A percentile compares a stretch with the other conserved stretches of the same genome.
phyloP scores from a whole-genome alignment of 345 rosid genomes.

The Lepidium didymum region DNA sequence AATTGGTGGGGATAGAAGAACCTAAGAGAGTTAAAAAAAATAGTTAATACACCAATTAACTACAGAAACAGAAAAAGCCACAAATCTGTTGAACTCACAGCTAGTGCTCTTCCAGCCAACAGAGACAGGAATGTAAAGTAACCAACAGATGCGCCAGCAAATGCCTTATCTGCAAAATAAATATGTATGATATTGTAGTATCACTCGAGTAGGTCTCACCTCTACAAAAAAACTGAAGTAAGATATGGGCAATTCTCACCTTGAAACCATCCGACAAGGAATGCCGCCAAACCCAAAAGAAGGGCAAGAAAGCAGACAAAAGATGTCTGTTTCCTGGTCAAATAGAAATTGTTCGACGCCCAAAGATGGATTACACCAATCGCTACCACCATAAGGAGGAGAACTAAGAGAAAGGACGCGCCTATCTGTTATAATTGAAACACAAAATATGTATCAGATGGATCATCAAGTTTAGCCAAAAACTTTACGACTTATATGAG shows the following conservation, averaged over 20 bases:
- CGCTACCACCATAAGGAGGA: conserved; percentile 82
- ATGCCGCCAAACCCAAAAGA: conserved; percentile 97
- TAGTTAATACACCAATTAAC: neutral
- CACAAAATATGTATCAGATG: conserved; percentile 28
- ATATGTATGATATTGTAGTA: conserved; percentile 6
- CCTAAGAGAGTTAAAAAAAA: conserved; percentile 37
- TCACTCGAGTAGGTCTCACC: conserved; percentile 1
- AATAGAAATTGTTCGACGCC: conserved; percentile 98
- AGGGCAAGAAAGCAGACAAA: conserved; percentile 87
- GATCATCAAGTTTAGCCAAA: conserved; percentile 9
- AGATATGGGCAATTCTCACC: conserved; percentile 38
- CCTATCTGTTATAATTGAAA: conserved; percentile 62
- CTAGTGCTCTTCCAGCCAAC: conserved; percentile 93
- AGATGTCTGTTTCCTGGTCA: conserved; percentile 84
- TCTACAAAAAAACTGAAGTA: conserved; percentile 5
- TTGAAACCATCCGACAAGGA: conserved; percentile 85
- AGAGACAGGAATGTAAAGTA: conserved; percentile 90
- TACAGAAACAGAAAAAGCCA: conserved; percentile 10
- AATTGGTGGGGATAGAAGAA: conserved; percentile 98
- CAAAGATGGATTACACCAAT: conserved; percentile 92
- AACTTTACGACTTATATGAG: conserved; percentile 5
- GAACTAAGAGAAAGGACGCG: conserved; percentile 80
- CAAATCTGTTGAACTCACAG: conserved; percentile 45
- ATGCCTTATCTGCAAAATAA: conserved; percentile 65
- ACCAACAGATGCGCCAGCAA: conserved; percentile 99